Conservation (phyloP, 2,329 filamentous ascomycete genomes). For the Pseudocercospora fuligena region DNA sequence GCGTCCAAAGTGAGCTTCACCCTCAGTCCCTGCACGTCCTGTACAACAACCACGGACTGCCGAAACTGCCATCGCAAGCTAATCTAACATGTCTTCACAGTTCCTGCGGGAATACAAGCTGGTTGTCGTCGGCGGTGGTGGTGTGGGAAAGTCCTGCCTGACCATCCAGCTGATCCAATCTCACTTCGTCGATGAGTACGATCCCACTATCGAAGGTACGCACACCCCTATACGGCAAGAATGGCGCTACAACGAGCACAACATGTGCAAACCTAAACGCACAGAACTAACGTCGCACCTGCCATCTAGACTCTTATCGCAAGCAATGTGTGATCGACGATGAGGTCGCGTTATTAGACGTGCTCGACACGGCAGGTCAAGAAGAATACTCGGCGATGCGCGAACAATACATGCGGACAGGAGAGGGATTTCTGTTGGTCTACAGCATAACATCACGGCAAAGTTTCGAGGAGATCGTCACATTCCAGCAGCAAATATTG, state of each 20-base stretch:
- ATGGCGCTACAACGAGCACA: background rate
- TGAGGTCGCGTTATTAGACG: conserved; percentile 95
- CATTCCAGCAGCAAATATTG: conserved; percentile 98
- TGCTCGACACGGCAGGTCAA: conserved; percentile 96
- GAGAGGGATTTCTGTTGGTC: conserved; percentile 95
- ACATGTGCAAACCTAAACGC: background rate
- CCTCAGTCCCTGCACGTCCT: conserved; percentile 15
- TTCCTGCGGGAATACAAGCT: conserved; percentile 61
- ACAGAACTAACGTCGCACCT: conserved; percentile 31
- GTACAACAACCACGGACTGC: conserved; percentile 17
- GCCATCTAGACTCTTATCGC: conserved; percentile 85
- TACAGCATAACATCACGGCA: conserved; percentile 98
- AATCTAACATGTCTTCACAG: conserved; percentile 39
- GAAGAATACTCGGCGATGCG: conserved; percentile 99
- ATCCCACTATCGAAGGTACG: conserved; percentile 97
- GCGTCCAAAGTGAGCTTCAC: conserved; percentile 40
- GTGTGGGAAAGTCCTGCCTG: conserved; percentile 98
- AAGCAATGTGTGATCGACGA: conserved; percentile 99
- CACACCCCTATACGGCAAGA: conserved; percentile 23
- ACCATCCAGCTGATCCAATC: conserved; percentile 83
- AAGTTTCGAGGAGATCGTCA: conserved; percentile 97
- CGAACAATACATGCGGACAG: conserved; percentile 99
- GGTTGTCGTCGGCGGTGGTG: conserved; percentile 96
- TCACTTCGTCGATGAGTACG: conserved; percentile 99
- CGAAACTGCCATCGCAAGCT: conserved; percentile 14